phyloP scores from a whole-genome alignment of 805 yeast species.

The Tetrapisispora pingtungensis region DNA sequence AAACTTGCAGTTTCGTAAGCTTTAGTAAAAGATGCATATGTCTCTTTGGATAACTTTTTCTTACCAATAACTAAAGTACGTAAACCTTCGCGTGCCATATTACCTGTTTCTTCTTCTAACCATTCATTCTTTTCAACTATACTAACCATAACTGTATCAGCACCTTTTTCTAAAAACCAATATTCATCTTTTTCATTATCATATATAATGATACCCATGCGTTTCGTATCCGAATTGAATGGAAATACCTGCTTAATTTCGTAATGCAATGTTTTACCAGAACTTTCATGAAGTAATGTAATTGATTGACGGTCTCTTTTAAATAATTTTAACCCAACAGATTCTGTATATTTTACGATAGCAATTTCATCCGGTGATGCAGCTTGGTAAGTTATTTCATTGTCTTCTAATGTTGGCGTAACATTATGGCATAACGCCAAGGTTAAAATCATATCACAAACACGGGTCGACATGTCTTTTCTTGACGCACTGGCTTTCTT shows the following conservation, averaged over 20 bases:
- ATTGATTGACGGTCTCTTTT: slow-evolving; percentile 76
- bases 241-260: slow-evolving; percentile 82
- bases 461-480: slow-evolving; percentile 65
- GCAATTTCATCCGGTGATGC: slow-evolving; percentile 99
- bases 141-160: slow-evolving; percentile 84
- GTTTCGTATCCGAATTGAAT: slow-evolving; percentile 86
- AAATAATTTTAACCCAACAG: slow-evolving; percentile 70
- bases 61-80: slow-evolving; percentile 93
- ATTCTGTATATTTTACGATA: slow-evolving; percentile 82
- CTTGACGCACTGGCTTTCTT: slow-evolving; percentile 30
- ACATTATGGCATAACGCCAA: slow-evolving; percentile 95
- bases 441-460: slow-evolving; percentile 70
- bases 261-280: slow-evolving; percentile 43
- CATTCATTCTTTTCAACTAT: slow-evolving; percentile 85
- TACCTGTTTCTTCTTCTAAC: slow-evolving; percentile 95
- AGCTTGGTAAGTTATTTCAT: slow-evolving; percentile 77
- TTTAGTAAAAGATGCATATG: slow-evolving; percentile 52
- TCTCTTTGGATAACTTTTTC: slow-evolving; percentile 46
- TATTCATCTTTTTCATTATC: slow-evolving; percentile 55
- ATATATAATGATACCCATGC: slow-evolving; percentile 85
- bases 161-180: slow-evolving; percentile 90
- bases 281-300: slow-evolving; percentile 51
- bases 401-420: slow-evolving; percentile 82
- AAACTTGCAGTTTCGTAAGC: slow-evolving; percentile 65
- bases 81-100: slow-evolving; percentile 97